Evolutionary conservation across 768 basidiomycete genomes (phyloP).

Genomic region (Hygrophorus pudorinus): DNA sequence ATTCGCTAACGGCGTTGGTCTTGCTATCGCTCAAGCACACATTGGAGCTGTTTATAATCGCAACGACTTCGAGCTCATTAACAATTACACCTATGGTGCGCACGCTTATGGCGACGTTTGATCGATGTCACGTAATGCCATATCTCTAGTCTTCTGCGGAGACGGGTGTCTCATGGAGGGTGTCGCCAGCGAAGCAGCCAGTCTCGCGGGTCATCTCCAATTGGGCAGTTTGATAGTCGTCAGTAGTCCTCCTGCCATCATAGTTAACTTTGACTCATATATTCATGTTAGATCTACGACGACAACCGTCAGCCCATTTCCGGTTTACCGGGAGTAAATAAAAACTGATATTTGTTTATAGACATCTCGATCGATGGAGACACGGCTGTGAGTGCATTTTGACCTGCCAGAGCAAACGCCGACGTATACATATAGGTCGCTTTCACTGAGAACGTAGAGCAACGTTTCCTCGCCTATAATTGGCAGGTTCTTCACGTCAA

Average conservation of each 20-base stretch:
- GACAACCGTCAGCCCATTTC: no score
- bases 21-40: constrained; percentile 91
- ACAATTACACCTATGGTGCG: constrained; percentile 83
- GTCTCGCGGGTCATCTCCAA: constrained; percentile 88
- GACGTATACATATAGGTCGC: constrained; percentile 28
- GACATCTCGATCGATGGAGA: constrained; percentile 96
- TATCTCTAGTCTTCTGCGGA: constrained; percentile 65
- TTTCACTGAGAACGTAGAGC: constrained; percentile 89
- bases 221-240: constrained; percentile 89
- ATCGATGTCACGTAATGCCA: neutral
- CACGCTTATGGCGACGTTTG: neutral
- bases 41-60: constrained; percentile 86
- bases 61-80: constrained; percentile 68
- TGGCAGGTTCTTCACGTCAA: constrained; percentile 88
- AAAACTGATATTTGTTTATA: constrained; percentile 19
- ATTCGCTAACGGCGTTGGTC: constrained; percentile 86
- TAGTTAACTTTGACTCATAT: constrained; percentile 72
- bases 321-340: neutral
- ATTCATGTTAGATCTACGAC: neutral
- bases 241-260: constrained; percentile 72
- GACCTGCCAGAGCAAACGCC: no score
- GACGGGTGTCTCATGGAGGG: constrained; percentile 98
- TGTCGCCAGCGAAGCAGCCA: constrained; percentile 86
- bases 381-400: constrained; percentile 38
- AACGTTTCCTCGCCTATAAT: constrained; percentile 83